phyloP scores from a whole-genome alignment of 441 rosid genomes.

The Brassica hybrid region DNA sequence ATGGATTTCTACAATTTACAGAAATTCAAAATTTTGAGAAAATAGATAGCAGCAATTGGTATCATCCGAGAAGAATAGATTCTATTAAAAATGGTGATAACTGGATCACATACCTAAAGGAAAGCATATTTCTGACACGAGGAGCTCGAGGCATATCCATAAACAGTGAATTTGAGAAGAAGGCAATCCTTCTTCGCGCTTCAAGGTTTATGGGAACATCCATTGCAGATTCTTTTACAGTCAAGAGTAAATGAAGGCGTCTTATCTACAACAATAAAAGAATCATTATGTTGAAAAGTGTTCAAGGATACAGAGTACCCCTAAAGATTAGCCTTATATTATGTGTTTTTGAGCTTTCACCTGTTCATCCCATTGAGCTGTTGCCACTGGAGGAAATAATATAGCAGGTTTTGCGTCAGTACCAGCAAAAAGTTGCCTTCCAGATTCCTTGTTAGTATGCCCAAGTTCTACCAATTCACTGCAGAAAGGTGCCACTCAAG shows the following conservation, averaged over 20 bases:
- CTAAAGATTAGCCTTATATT: conserved; percentile 12
- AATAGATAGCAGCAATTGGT: conserved; percentile 2
- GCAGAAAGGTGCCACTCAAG: conserved; percentile 33
- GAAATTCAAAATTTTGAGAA: background rate
- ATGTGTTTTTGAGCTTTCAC: too few species aligned
- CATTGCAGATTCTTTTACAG: conserved; percentile 91
- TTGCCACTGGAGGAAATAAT: conserved; percentile 75
- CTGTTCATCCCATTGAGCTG: conserved; percentile 98
- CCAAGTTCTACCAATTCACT: conserved; percentile 92
- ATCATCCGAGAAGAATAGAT: conserved; percentile 6
- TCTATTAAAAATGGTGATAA: conserved; percentile 19
- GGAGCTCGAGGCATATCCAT: conserved; percentile 99
- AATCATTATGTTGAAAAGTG: conserved; percentile 12
- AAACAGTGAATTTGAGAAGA: conserved; percentile 94
- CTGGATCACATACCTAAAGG: conserved; percentile 73
- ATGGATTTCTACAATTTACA: background rate
- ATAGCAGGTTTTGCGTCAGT: conserved; percentile 87
- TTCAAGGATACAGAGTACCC: conserved; percentile 29
- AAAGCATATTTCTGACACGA: conserved; percentile 93
- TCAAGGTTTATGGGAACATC: conserved; percentile 96
- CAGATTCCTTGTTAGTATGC: conserved; percentile 89
- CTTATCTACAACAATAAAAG: conserved; percentile 60
- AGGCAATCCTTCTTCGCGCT: conserved; percentile 95
- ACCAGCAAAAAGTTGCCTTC: conserved; percentile 94
- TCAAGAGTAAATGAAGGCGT: conserved; percentile 91